Base-by-base conservation (phyloP, 139 green algal genomes). In the Chlorella sorokiniana region DNA sequence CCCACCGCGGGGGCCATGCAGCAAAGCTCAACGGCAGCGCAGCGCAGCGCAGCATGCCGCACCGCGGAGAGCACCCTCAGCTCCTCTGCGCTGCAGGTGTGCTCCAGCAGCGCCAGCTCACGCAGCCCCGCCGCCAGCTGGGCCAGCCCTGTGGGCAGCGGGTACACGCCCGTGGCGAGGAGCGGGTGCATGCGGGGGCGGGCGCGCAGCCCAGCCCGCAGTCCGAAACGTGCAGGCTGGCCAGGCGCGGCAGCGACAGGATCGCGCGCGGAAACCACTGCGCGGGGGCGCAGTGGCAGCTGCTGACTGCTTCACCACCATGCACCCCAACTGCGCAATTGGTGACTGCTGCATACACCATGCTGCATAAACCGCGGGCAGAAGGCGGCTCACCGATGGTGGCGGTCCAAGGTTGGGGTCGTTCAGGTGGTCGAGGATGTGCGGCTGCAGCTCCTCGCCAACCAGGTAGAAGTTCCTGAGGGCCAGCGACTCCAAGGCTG, bases 221-320 rank as follows among this genome's bases (percentile, higher is more conserved):
- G 18, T 78, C 48, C 8, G 52, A 35, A 3, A 78, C 45, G 8
- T 41, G 31, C 48, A 78, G 71, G 71, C 71, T 78, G 71, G 48
- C 37, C 20, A 78, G 52, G 48, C 33, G 14, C 3, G 71, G 71
- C 33, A 78, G 71, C 1, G 20, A 25, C 22, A 78, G 37, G 7
- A 78, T 45, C 7, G 71, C 45, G 7, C 33, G 71, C n/a, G 71
- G 71, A 45, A 78, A 25, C 29, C 48, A 45, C 71, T 78, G 71
- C 48, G 33, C 22, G 3, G n/a, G 29, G 69, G 42, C 20, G 3
- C 25, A 20, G 42, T 11, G 48, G 48, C 48, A 59, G 48, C 16
- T 59, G 48, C n/a, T n/a, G n/a, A n/a, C n/a, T n/a, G n/a, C n/a
- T n/a, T n/a, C n/a, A n/a, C n/a, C n/a, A n/a, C n/a, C n/a, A n/a